phyloP scores from a whole-genome alignment of 2,329 filamentous ascomycete genomes.

The Hypomyces rosellus region DNA sequence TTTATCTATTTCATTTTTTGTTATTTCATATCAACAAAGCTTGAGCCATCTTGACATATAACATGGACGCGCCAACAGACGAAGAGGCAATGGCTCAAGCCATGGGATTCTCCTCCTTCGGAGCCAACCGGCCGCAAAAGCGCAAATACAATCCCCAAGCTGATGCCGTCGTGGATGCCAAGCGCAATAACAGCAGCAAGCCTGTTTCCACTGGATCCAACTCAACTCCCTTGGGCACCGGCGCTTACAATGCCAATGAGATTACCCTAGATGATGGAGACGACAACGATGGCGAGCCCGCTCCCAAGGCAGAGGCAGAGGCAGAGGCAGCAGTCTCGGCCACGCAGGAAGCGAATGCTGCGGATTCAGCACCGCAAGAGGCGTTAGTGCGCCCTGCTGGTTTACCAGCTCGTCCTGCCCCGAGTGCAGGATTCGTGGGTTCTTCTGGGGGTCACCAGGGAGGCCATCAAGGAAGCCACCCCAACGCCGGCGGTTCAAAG shows the following conservation, averaged over 20 bases:
- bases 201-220: constrained; percentile 29
- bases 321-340: background rate
- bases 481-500: constrained; percentile 17
- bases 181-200: constrained; percentile 17
- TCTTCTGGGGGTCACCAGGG: constrained; percentile 4
- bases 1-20: background rate
- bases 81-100: constrained; percentile 55
- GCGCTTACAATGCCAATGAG: constrained; percentile 36
- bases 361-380: constrained; percentile 7
- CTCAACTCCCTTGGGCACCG: constrained; percentile 29
- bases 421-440: constrained; percentile 9
- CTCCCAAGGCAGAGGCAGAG: background rate
- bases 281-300: background rate
- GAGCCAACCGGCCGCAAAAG: constrained; percentile 48
- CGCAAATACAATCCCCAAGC: constrained; percentile 56
- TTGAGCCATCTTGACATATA: background rate
- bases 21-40: background rate
- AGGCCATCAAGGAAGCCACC: constrained; percentile 4
- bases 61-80: constrained; percentile 18
- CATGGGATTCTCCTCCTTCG: constrained; percentile 72
- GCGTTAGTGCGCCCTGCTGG: constrained; percentile 27
- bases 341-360: background rate
- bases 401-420: constrained; percentile 27
- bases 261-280: constrained; percentile 39
- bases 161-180: constrained; percentile 35